phyloP scores from a whole-genome alignment of 2,329 filamentous ascomycete genomes.

The Tolypocladium ovalisporum region DNA sequence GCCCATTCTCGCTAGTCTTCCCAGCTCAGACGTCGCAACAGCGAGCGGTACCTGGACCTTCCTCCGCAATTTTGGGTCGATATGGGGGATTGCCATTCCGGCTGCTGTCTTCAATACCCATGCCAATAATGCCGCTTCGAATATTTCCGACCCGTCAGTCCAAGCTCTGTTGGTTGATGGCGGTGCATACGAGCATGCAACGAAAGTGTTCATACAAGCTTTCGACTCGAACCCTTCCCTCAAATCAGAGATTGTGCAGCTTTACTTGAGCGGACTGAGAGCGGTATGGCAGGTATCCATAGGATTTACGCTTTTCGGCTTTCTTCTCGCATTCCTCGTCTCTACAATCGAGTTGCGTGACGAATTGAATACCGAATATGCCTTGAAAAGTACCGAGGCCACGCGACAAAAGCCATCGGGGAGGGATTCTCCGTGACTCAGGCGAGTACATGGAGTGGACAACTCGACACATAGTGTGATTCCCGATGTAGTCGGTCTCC shows the following conservation, averaged over 20 bases:
- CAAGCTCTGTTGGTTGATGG: constrained; percentile 7
- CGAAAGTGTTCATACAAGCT: constrained; percentile 8
- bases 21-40: constrained; percentile 23
- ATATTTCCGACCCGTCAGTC: constrained; percentile 4
- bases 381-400: constrained; percentile 3
- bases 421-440: not conserved
- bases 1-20: constrained; percentile 27
- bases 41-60: constrained; percentile 32
- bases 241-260: constrained; percentile 9
- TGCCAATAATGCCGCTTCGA: constrained; percentile 2
- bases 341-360: constrained; percentile 12
- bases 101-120: constrained; percentile 22
- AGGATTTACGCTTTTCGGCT: constrained; percentile 13
- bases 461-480: too few relatives aligned
- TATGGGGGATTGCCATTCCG: constrained; percentile 34
- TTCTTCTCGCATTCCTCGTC: constrained; percentile 10
- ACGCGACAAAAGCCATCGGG: not conserved
- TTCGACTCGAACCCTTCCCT: constrained; percentile 2
- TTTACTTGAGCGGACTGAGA: constrained; percentile 6
- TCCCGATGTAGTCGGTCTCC: too few relatives aligned
- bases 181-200: constrained; percentile 14
- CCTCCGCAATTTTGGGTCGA: constrained; percentile 33
- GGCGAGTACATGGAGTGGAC: not conserved
- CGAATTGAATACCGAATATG: constrained; percentile 17
- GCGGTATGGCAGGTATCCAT: constrained; percentile 17